phyloP scores from a whole-genome alignment of 768 basidiomycete genomes.

The Xerocomellus chrysenteron region DNA sequence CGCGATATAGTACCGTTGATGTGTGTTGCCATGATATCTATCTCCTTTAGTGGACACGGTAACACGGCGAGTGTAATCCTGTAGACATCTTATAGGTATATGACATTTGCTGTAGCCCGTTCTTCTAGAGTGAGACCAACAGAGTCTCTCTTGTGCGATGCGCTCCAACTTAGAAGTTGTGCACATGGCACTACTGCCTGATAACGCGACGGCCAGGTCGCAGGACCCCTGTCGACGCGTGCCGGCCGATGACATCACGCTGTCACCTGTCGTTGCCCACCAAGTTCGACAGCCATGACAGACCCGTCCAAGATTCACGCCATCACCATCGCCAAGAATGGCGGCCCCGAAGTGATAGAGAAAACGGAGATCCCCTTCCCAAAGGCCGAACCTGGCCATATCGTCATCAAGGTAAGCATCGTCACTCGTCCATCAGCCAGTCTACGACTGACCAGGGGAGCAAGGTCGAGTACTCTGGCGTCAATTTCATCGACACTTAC shows the following conservation, averaged over 20 bases:
- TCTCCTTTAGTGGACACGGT: neutral
- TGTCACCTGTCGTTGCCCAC: no score
- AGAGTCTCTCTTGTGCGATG: no score
- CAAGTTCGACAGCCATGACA: conserved; percentile 40
- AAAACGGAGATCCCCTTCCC: conserved; percentile 70
- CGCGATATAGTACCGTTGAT: neutral
- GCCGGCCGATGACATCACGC: no score
- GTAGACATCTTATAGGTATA: no score
- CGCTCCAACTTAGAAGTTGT: no score
- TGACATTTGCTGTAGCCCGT: no score
- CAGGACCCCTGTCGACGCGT: no score
- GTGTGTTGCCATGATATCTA: neutral
- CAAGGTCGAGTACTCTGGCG: conserved; percentile 70
- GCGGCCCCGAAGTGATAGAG: conserved; percentile 76
- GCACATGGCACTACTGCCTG: no score
- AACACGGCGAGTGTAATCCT: no score
- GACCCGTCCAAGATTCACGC: conserved; percentile 65
- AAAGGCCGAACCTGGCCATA: conserved; percentile 53
- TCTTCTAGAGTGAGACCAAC: no score
- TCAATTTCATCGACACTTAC: conserved; percentile 91
- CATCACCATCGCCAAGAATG: conserved; percentile 69
- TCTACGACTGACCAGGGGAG: neutral
- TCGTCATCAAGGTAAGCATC: conserved; percentile 42
- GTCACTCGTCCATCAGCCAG: neutral
- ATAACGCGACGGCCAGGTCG: no score